A percentile compares a stretch with the other conserved stretches of the same genome.
Evolutionary conservation across 139 green algal genomes (phyloP).

Genomic region (Choricystis sp.): DNA sequence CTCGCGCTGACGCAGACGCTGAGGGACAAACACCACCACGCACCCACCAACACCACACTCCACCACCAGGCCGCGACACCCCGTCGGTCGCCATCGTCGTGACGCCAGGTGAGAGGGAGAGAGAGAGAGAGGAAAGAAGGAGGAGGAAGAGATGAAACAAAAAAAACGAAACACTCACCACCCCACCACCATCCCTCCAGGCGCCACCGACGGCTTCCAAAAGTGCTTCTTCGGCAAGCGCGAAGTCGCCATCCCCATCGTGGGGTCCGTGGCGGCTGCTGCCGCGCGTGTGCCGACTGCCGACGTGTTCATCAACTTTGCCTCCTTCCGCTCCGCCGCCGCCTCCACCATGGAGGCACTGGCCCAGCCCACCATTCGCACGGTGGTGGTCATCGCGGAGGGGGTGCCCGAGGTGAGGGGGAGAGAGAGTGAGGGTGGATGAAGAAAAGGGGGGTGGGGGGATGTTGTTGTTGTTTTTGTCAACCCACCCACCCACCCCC

Average conservation of each 20-base stretch:
- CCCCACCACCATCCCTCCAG: background rate
- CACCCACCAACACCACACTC: background rate
- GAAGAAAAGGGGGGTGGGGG: background rate
- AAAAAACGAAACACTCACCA: too few relatives aligned
- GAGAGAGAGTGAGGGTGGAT: constrained; percentile 53
- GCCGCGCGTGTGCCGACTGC: constrained; percentile 50
- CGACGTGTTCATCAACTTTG: constrained; percentile 94
- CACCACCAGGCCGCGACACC: constrained; percentile 37
- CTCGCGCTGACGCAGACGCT: background rate
- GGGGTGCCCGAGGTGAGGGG: constrained; percentile 83
- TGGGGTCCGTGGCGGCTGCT: constrained; percentile 53
- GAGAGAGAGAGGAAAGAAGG: too few relatives aligned
- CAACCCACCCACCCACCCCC: background rate
- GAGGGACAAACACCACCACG: background rate
- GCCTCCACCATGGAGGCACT: constrained; percentile 79
- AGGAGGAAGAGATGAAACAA: too few relatives aligned
- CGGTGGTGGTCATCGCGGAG: constrained; percentile 85
- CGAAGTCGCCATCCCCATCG: constrained; percentile 74
- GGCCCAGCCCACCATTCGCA: constrained; percentile 61
- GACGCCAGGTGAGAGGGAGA: too few relatives aligned
- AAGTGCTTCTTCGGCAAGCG: constrained; percentile 85
- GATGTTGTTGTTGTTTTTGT: background rate
- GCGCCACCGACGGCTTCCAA: constrained; percentile 43
- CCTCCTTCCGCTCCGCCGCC: constrained; percentile 71
- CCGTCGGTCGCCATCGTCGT: constrained; percentile 77